phyloP scores from a whole-genome alignment of 805 yeast genomes.

The Candida pseudoglaebosa region DNA sequence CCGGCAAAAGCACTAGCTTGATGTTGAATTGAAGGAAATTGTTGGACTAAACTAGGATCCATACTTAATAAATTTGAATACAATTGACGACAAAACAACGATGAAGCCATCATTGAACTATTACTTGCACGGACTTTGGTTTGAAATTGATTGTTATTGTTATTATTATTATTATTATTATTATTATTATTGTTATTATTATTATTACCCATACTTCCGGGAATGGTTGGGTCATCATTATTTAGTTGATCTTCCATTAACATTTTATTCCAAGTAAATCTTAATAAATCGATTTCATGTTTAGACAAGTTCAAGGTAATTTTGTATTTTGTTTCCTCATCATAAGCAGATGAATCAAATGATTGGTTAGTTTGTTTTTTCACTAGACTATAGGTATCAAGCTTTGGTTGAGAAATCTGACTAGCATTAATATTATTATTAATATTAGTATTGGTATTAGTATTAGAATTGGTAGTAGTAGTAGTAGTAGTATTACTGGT shows the following conservation, averaged over 20 bases:
- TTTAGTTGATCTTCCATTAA: conserved; percentile 30
- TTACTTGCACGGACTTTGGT: too few relatives aligned
- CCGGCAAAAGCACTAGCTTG: conserved; percentile 83
- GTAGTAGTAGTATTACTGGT: too few relatives aligned
- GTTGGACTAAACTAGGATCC: conserved; percentile 56
- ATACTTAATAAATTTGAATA: conserved; percentile 63
- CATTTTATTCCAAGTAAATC: conserved; percentile 48
- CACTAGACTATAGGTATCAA: conserved; percentile 13
- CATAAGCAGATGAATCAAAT: conserved; percentile 8
- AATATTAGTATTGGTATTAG: background rate
- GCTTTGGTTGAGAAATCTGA: background rate
- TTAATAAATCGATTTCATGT: conserved; percentile 41
- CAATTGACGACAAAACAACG: conserved; percentile 72
- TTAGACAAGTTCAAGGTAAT: conserved; percentile 21
- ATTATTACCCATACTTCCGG: too few relatives aligned
- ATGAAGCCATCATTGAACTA: conserved; percentile 28
- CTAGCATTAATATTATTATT: background rate
- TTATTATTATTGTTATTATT: too few relatives aligned
- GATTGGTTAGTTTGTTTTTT: conserved; percentile 13
- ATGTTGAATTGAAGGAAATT: conserved; percentile 72
- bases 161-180: conserved; percentile 1
- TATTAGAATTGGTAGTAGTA: too few relatives aligned
- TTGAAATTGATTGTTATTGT: background rate
- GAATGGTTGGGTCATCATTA: conserved; percentile 10
- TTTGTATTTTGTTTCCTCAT: conserved; percentile 13